Conservation (phyloP, 148 eudicot genomes). For the Camellia sinensis region DNA sequence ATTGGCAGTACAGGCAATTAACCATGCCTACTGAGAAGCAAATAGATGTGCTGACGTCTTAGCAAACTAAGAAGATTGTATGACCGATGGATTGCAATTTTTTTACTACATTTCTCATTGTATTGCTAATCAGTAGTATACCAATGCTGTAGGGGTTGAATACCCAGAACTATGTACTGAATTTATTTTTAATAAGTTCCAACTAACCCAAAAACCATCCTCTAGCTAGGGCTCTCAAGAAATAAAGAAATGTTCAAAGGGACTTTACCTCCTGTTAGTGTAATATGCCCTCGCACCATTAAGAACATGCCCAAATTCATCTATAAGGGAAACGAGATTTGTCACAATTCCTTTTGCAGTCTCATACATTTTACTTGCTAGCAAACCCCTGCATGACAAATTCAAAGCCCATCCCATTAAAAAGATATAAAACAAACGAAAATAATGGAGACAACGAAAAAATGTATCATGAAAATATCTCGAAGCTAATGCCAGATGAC, state of each 20-base stretch:
- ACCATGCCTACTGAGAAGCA: background rate
- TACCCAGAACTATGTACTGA: too few relatives aligned
- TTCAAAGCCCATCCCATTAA: too few relatives aligned
- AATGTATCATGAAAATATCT: too few relatives aligned
- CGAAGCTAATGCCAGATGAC: too few relatives aligned
- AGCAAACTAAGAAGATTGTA: too few relatives aligned
- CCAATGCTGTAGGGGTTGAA: too few relatives aligned
- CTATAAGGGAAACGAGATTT: slow-evolving; percentile 74
- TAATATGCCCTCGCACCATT: slow-evolving; percentile 95
- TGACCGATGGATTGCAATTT: too few relatives aligned
- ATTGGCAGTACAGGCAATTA: too few relatives aligned
- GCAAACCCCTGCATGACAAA: slow-evolving; percentile 63
- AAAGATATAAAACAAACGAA: background rate
- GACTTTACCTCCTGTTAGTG: slow-evolving; percentile 73
- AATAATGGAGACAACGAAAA: too few relatives aligned
- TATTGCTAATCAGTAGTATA: too few relatives aligned
- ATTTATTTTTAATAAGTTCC: too few relatives aligned
- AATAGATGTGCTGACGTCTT: background rate
- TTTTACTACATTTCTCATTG: too few relatives aligned
- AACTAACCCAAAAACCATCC: background rate
- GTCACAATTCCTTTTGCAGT: slow-evolving; percentile 88
- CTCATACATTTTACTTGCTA: slow-evolving; percentile 80
- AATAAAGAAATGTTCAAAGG: background rate
- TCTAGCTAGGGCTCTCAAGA: background rate
- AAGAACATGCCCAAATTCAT: slow-evolving; percentile 71